Base-by-base conservation (phyloP, 768 basidiomycete species). In the Pulveroboletus sp. region DNA sequence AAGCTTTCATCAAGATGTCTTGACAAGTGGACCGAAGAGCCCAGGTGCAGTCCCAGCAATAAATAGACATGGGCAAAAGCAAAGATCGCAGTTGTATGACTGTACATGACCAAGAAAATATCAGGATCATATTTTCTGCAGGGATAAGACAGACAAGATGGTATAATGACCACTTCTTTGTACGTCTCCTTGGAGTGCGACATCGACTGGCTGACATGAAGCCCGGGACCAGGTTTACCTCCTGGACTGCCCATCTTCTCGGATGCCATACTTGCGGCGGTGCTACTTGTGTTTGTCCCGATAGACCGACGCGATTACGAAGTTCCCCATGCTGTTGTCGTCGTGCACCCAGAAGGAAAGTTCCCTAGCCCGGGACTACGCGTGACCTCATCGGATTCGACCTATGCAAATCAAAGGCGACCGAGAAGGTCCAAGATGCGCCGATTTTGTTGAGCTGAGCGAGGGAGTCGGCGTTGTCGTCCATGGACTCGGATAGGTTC, bases 401-500 rank as follows among this genome's bases (percentile, higher is more conserved):
- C 30, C 16, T 54, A 49, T 9, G 47, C 32, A 20, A 39, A 41
- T 32, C 29, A 41, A 36, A 50, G 40, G 29, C n/a, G n/a, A n/a
- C n/a, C n/a, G n/a, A n/a, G 44, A 31, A 10, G 39, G 45, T 23
- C 40, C 44, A 12, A 39, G 22, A 22, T 48, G 43, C 14, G 29
- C 26, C 20, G 32, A 35, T 27, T 43, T 43, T 32, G 24, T 44
- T 11, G 47, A 54, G 27, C 7, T 45, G 20, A 47, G 42, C 3
- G 39, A 47, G 31, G 39, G 54, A 27, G 29, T 57, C 34, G 47
- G 50, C 23, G 45, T n/a, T 24, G 43, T 68, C 81, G 83, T 63
- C 80, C 82, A 12, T 63, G 84, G 43, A 84, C 84, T n/a, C n/a
- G n/a, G n/a, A n/a, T n/a, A n/a, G n/a, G 80, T 62, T 82, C 54